Base-by-base conservation (phyloP, 2,329 filamentous ascomycete species). In the Pseudocercospora pini-densiflorae region DNA sequence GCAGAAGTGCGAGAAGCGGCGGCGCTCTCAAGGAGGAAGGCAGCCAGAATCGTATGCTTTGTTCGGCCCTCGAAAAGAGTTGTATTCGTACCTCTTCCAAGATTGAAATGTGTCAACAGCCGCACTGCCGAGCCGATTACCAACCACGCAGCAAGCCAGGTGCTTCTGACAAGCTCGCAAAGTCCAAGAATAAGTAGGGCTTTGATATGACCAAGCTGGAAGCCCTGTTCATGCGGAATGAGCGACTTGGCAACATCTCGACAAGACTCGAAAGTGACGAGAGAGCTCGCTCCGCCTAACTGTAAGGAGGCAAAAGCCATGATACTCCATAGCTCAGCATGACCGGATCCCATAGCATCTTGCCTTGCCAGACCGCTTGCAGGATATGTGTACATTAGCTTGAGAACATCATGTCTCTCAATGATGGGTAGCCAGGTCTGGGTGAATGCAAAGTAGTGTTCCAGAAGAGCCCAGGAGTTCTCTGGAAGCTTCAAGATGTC, bases 391-490 rank as follows among this genome's bases (percentile, higher is more conserved):
- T 88, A 88, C n/a, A 84, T 85, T 3, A 83, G 79, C 27, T 84
- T 85, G 31, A 90, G 80, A 4, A 92, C 80, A 49, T 85, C 84
- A 58, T 90, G 86, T 68, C 89, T 90, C 69, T 92, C 89, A 10
- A 90, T 81, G 27, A 94, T 88, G 0, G 91, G 91, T 27, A 94
- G 83, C 91, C 91, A 94, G 61, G 86, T 88, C 75, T 93, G 90
- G 0, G 89, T 92, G 71, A 92, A 92, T 1, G 90, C 87, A 66
- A 92, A 91, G 75, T 92, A 93, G 4, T 90, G 84, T 70, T 93
- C 89, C 45, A 93, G 79, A 3, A 93, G 82, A 2, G 84, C 81
- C 81, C 83, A 88, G 74, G 84, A 86, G 72, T 87, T 84, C 16
- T 77, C 73, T 16, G 84, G 88, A 0, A 90, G 79, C 47, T 76